Base-by-base conservation (phyloP, 2,329 filamentous ascomycete genomes). In the Colletotrichum tanaceti region DNA sequence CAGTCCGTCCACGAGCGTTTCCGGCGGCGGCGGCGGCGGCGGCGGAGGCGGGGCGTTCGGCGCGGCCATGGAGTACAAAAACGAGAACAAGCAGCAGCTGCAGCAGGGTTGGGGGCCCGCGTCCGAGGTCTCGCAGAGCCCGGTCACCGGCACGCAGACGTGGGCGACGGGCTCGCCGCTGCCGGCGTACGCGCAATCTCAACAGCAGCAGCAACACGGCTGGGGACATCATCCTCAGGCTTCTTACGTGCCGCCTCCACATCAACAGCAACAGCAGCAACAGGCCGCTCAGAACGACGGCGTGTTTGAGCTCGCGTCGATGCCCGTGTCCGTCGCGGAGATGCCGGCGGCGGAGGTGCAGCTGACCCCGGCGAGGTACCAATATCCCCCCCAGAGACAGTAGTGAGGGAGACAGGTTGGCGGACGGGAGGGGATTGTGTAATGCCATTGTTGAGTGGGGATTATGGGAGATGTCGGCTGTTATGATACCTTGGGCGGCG, bases 281-380 rank as follows among this genome's bases (percentile, higher is more conserved):
- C n/a, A 54, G 7, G 46, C 39, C 10, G 16, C 39, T 14, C 64
- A 61, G 14, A 43, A 69, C 35, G 22, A 62, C 2, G 64, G 62
- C 5, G 70, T 72, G 1, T 72, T 71, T 9, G 70, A 72, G 68
- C 59, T 72, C 14, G 65, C 70, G 9, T 71, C 70, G 6, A 57
- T 68, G 20, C 64, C 62, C 16, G 65, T 57, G 18, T 13, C 46
- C 3, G 70, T 50, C 4, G 68, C 69, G 5, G 70, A 72, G 65
- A 72, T 72, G 69, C 68, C 70, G 20, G 70, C 70, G 24, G 52
- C 63, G 2, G 62, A 69, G 35, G 63, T 67, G 18, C 49, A 61
- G 7, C 57, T 50, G 13, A 22, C 24, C 5, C 20, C 60, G 3
- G 10, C 32, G 9, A 43, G 54, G 10, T 68, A 58, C 9, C 53